Base-by-base conservation (phyloP, 1,139 yeast species). In the Blastobotrys serpentis region DNA sequence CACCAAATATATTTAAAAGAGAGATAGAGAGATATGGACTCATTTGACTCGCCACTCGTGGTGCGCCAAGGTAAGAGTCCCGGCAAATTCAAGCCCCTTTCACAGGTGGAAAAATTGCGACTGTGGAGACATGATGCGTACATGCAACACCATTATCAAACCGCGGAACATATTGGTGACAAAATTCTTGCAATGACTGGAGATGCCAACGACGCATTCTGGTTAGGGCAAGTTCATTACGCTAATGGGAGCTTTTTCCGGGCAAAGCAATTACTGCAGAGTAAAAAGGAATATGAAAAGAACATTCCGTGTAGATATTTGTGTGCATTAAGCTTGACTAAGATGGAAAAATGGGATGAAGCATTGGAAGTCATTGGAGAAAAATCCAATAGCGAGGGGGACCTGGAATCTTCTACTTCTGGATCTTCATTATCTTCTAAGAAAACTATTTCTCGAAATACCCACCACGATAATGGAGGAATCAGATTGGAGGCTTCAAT, bases 111-210 rank as follows among this genome's bases (percentile, higher is more conserved):
- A 56, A 81, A 85, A 59, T 75, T 92, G 39, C 71, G 98, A 42
- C 71, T 87, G 34, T 92, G 98, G 98, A 73, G 98, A 46, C 96
- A 89, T 55, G 96, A 89, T 64, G 96, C 98, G 0, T 69, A 86
- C 51, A 83, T 86, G 83, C 96, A 90, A 60, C 98, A 90, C 64
- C 95, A 90, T 55, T 86, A 86, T 65, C 77, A 77, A 43, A 87
- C 98, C 0, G 98, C 98, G 0, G 94, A 86, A 60, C 88, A 82
- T 62, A 79, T 94, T 29, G 98, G 97, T 10, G 96, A 92, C 69
- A 92, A 90, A 60, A 86, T 94, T 7, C 74, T 86, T 43, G 81
- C 90, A 0, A 70, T 90, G 51, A 85, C 90, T 1, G 55, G 79
- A 53, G 97, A 90, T 61, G 85, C 96, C 13, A 86, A 85, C 60